Conservation (phyloP, 2,329 filamentous ascomycete genomes). For the Verticillium alfalfae region DNA sequence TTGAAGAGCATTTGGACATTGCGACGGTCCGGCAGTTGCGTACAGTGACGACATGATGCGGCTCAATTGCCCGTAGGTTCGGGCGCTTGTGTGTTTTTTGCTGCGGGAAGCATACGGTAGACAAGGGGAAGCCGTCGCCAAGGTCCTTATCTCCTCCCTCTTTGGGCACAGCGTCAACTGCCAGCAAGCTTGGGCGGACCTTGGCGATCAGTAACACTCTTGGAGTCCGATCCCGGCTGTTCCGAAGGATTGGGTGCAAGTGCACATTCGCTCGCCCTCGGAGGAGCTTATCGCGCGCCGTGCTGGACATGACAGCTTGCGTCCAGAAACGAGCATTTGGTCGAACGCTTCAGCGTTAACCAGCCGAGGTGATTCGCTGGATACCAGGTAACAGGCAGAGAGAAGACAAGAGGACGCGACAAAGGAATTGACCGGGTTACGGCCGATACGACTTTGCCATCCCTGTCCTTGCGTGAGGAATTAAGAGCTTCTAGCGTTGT, state of each 20-base stretch:
- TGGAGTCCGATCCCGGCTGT: not conserved
- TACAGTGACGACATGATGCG: not conserved
- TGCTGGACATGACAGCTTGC: not conserved
- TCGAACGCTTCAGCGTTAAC: not conserved
- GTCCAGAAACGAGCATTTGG: not conserved
- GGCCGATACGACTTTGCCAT: not conserved
- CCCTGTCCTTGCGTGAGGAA: not conserved
- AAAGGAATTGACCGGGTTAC: not conserved
- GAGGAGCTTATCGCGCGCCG: not conserved
- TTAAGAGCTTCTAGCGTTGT: not conserved
- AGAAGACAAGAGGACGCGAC: not conserved
- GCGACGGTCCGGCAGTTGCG: not conserved
- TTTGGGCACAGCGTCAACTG: not conserved
- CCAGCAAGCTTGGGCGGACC: not conserved
- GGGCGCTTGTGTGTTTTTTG: not conserved
- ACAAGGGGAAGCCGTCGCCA: conserved; percentile 3
- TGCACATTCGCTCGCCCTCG: not conserved
- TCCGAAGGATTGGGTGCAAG: not conserved
- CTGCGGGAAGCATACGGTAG: not conserved
- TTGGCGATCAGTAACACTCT: not conserved
- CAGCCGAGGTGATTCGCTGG: not conserved
- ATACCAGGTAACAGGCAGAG: not conserved
- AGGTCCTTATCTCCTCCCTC: conserved; percentile 3
- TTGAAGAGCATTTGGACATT: not conserved
- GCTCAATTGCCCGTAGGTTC: not conserved